A percentile compares a stretch with the other conserved stretches of the same genome.
These are phyloP conservation scores for Epithemia pelagica DNA, from an alignment of 108 stramenopile genomes.

Conservation along the genomic window DNA sequence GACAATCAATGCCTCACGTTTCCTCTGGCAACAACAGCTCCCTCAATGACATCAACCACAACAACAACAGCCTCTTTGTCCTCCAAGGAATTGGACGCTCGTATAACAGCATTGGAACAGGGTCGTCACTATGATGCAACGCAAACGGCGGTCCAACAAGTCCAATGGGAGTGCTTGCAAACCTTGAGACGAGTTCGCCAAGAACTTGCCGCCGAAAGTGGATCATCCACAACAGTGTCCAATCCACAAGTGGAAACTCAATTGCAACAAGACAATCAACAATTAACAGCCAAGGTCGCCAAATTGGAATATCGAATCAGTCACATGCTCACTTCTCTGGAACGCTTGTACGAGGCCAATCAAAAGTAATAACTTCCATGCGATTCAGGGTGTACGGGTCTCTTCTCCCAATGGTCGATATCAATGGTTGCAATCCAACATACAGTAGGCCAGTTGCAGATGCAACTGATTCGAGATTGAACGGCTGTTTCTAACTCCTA, in stretches of 20 bases:
- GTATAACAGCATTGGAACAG: constrained; percentile 37
- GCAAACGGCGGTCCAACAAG: constrained; percentile 35
- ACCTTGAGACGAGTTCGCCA: constrained; percentile 34
- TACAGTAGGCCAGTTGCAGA: too few relatives aligned
- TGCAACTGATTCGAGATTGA: too few relatives aligned
- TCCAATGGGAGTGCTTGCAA: constrained; percentile 35
- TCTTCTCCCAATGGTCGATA: too few relatives aligned
- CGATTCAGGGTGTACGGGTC: too few relatives aligned
- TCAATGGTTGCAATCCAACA: too few relatives aligned
- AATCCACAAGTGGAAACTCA: constrained; percentile 25
- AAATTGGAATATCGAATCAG: constrained; percentile 56
- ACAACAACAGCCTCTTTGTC: neutral
- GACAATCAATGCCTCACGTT: too few relatives aligned
- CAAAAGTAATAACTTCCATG: too few relatives aligned
- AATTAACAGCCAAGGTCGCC: constrained; percentile 25
- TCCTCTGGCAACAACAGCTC: too few relatives aligned
- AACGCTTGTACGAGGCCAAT: too few relatives aligned
- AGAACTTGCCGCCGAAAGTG: too few relatives aligned
- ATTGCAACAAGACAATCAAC: constrained; percentile 43
- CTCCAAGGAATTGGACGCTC: constrained; percentile 18
- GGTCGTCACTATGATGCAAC: constrained; percentile 38
- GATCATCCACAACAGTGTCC: too few relatives aligned
- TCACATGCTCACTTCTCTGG: constrained; percentile 32
- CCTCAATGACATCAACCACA: neutral
- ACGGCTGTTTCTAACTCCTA: too few relatives aligned